Conservation (phyloP, 164 flowering plant species). For the Hamamelis virginiana region DNA sequence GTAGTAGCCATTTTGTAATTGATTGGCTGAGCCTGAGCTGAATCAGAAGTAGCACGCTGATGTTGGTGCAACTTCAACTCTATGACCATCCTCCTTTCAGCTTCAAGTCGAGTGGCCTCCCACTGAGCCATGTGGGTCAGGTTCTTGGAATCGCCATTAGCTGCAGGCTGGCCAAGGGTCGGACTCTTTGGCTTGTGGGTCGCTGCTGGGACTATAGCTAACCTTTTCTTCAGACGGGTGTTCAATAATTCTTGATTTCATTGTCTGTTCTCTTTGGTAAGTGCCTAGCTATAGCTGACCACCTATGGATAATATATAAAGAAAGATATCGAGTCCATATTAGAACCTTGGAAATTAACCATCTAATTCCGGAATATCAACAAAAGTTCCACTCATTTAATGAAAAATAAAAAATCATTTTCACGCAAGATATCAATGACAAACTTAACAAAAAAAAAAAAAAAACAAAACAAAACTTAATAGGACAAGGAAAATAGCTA, state of each 20-base stretch:
- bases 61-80: conserved; percentile 35
- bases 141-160: conserved; percentile 31
- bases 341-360: background rate
- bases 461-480: no score
- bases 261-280: conserved; percentile 51
- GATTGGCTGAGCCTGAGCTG: no score
- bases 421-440: no score
- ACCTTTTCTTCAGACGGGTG: conserved; percentile 67
- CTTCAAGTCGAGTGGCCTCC: conserved; percentile 62
- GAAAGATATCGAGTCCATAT: no score
- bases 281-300: conserved; percentile 18
- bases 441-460: no score
- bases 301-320: conserved; percentile 6
- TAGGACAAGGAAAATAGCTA: no score
- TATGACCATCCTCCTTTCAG: conserved; percentile 53
- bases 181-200: conserved; percentile 64
- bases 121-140: conserved; percentile 63
- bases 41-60: background rate
- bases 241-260: conserved; percentile 65
- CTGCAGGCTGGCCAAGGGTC: conserved; percentile 13
- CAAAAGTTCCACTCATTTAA: no score
- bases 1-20: conserved; percentile 8
- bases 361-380: no score
- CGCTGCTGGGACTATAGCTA: conserved; percentile 60
- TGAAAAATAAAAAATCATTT: no score